Evolutionary conservation across 2,329 filamentous ascomycete species (phyloP), one percentile per base, ranked within the genome.

Genomic region (Cercospora sp.): DNA sequence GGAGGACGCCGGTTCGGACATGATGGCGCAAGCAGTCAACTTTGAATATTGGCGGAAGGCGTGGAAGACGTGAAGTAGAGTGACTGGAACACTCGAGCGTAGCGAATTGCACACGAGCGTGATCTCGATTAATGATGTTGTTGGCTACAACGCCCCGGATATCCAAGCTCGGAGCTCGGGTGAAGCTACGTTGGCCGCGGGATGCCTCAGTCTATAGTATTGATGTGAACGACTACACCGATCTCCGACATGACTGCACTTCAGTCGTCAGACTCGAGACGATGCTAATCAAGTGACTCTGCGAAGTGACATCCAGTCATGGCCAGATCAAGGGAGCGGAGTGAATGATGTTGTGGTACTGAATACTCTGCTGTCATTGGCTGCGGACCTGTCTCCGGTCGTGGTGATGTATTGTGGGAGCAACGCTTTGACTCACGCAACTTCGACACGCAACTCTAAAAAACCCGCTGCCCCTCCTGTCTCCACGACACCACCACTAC

Each of bases 1-100:
- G 18, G 77, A 79, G 57, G 76, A 78, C 12, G 89, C 88, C 24
- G 91, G 84, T 18, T 75, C 74, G 57, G 77, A 76, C 76, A 80
- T 77, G 62, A 55, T 70, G 62, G 63, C 24, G 37, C 37, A 12
- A 16, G 53, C 28, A 21, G 10, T 1, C 1, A 3, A 13, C 0
- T 18, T 5, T 6, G 21, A 2, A 26, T 3, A 24, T 24, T 2
- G 18, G 32, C 21, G n/a, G 18, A 26, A 53, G 32, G n/a, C 18
- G 24, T 45, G 30, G 61, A 45, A 21, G 28, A 32, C 1, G 9
- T 18, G 13, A n/a, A 40, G 26, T 58, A 45, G 62, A 58, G 62
- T 58, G 62, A 65, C 61, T 64, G 51, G 61, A 28, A 64, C 61
- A 64, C 61, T 64, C 61, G 24, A 37, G 55, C 55, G 55, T 37